These are phyloP conservation scores for Kwoniella sp. DNA, from an alignment of 768 basidiomycete species.

Conservation along the genomic window DNA sequence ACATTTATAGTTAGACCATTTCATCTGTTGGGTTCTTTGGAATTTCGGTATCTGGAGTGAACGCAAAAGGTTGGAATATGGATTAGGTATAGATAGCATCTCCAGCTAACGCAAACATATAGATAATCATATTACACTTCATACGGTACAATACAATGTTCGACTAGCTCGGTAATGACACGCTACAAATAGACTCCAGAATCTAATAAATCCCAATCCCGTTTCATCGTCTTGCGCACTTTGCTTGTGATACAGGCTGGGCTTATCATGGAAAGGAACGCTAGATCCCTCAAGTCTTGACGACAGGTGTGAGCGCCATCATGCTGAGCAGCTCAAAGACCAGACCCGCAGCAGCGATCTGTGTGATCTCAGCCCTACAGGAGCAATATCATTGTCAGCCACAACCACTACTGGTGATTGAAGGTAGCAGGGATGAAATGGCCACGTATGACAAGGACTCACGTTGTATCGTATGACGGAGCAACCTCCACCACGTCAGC, in stretches of 20 bases:
- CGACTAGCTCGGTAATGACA: neutral
- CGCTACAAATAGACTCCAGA: neutral
- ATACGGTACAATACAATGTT: neutral
- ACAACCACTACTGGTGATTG: neutral
- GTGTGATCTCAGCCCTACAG: constrained; percentile 53
- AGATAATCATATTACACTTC: constrained; percentile 2
- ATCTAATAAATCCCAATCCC: too few relatives aligned
- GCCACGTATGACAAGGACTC: neutral
- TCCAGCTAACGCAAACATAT: too few relatives aligned
- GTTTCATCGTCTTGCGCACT: too few relatives aligned
- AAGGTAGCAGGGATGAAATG: neutral
- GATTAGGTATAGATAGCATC: too few relatives aligned
- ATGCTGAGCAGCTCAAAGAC: constrained; percentile 30
- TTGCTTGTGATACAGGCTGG: too few relatives aligned
- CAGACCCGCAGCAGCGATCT: constrained; percentile 53
- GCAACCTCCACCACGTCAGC: constrained; percentile 56
- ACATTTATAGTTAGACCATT: too few relatives aligned
- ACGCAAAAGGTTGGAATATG: neutral
- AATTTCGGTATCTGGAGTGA: neutral
- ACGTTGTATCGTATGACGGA: constrained; percentile 33
- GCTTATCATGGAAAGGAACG: too few relatives aligned
- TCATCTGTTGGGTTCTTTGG: neutral
- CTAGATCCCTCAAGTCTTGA: constrained; percentile 5
- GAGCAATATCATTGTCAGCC: neutral
- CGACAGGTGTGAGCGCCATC: constrained; percentile 21